Evolutionary conservation across 441 rosid species (phyloP).

Genomic region (Sinapis alba): DNA sequence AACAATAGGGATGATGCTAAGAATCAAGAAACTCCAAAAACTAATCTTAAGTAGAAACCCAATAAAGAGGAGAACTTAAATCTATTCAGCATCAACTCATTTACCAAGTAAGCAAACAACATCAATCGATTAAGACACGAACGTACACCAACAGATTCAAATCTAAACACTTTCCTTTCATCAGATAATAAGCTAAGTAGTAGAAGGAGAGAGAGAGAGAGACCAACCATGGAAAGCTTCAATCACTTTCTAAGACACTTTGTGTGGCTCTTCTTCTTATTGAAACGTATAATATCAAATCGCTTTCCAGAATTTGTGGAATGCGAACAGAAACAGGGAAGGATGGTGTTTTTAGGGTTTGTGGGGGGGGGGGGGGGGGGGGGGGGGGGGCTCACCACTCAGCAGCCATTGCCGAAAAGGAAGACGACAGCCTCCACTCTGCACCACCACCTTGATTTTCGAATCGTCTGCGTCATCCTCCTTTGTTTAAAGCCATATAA

Average conservation of each 20-base stretch:
- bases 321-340: not conserved
- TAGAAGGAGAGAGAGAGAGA: not conserved
- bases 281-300: slow-evolving; percentile 2
- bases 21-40: not conserved
- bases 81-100: not conserved
- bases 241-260: not conserved
- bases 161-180: not conserved
- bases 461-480: slow-evolving; percentile 30
- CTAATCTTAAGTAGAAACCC: not conserved
- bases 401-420: slow-evolving; percentile 20
- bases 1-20: not conserved
- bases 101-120: slow-evolving; percentile 11
- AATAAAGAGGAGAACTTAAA: not conserved
- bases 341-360: slow-evolving; percentile 26
- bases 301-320: not conserved
- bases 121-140: slow-evolving; percentile 2
- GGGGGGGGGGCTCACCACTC: slow-evolving; percentile 14
- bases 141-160: slow-evolving; percentile 3
- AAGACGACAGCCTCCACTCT: slow-evolving; percentile 15
- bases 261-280: slow-evolving; percentile 25
- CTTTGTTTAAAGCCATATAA: slow-evolving; percentile 9
- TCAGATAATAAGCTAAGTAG: not conserved
- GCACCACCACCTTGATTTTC: slow-evolving; percentile 31
- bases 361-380: not conserved
- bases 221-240: slow-evolving; percentile 28